Evolutionary conservation across 2,329 filamentous ascomycete genomes (phyloP), one percentile per base, ranked within the genome.

Genomic region (Hypoxylon sp.): DNA sequence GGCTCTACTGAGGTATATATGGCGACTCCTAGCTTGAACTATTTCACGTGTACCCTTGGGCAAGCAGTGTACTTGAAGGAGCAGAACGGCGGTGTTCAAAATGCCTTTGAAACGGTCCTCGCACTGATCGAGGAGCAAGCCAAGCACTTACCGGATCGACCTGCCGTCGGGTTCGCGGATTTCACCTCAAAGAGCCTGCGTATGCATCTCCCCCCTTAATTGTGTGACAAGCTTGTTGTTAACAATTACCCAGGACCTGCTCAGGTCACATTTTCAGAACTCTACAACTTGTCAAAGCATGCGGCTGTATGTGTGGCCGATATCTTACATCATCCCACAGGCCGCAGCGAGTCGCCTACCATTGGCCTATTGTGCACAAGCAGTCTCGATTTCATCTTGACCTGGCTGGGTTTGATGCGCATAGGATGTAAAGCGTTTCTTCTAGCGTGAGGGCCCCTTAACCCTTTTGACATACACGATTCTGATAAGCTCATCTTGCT

Each of bases 1-100:
- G 17, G 4, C 19, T 20, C 17, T 28, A 7, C 13, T 19, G 11
- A 13, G 8, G 4, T 13, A 26, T 43, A 11, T 11, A 69, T 68
- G 68, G 46, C 24, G 10, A 32, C 32, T 26, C 10, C 30, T 15
- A 54, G 71, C 10, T 56, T 69, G 8, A 87, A 84, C 60, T 88
- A 89, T 73, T 89, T 89, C 70, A 82, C 82, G 3, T 89, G 87
- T 72, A 88, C 86, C 0, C 78, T 89, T 1, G 87, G 85, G 1
- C 80, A 89, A 71, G 85, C 85, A 10, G 75, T 78, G 0, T 63
- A 65, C 1, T 66, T 82, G 17, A 79, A 76, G 17, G 62, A 71
- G 17, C 52, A 56, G 2, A 17, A 41, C 5, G 17, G 5, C 4
- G 32, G 19, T 1, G 64, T 71, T 8, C 70, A 73, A 6, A 77